Percentiles rank a stretch among this genome's conserved stretches.
phyloP scores from a whole-genome alignment of 306 rosid genomes.

The Adenanthera pavonina region DNA sequence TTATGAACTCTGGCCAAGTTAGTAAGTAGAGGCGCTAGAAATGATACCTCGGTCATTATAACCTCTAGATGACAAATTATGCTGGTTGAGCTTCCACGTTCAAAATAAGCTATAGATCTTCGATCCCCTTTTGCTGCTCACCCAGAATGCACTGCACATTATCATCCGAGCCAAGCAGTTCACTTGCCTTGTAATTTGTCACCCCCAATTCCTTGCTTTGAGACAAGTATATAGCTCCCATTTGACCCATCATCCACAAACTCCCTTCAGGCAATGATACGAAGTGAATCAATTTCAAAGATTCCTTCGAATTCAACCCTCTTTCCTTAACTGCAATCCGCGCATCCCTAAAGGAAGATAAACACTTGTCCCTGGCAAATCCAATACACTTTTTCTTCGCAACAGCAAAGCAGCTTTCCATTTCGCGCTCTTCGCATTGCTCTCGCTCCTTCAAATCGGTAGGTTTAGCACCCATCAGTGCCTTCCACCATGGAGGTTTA shows the following conservation, averaged over 20 bases:
- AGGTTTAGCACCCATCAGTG: slow-evolving; percentile 46
- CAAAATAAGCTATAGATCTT: slow-evolving; percentile 30
- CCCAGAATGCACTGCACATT: slow-evolving; percentile 41
- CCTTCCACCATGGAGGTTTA: slow-evolving; percentile 85
- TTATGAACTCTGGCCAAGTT: background rate
- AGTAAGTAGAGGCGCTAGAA: background rate
- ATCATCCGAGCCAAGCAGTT: slow-evolving; percentile 42
- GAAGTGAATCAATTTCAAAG: slow-evolving; percentile 45
- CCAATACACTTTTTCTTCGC: slow-evolving; percentile 55
- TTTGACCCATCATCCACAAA: slow-evolving; percentile 29
- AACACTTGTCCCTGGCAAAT: slow-evolving; percentile 60
- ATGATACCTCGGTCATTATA: slow-evolving; percentile 35
- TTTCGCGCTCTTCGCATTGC: slow-evolving; percentile 55
- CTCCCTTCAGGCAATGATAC: slow-evolving; percentile 34
- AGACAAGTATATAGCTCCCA: slow-evolving; percentile 12
- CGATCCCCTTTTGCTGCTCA: slow-evolving; percentile 11
- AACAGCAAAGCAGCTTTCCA: slow-evolving; percentile 35
- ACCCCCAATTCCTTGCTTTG: slow-evolving; percentile 30
- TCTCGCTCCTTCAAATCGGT: slow-evolving; percentile 59
- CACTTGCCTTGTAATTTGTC: slow-evolving; percentile 55
- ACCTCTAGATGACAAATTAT: background rate
- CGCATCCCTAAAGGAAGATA: slow-evolving; percentile 59
- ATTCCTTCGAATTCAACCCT: slow-evolving; percentile 43
- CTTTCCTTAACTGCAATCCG: slow-evolving; percentile 47
- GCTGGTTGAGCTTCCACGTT: slow-evolving; percentile 13